phyloP scores from a whole-genome alignment of 2,329 filamentous ascomycete genomes.

The Pseudocercospora pini-densiflorae region DNA sequence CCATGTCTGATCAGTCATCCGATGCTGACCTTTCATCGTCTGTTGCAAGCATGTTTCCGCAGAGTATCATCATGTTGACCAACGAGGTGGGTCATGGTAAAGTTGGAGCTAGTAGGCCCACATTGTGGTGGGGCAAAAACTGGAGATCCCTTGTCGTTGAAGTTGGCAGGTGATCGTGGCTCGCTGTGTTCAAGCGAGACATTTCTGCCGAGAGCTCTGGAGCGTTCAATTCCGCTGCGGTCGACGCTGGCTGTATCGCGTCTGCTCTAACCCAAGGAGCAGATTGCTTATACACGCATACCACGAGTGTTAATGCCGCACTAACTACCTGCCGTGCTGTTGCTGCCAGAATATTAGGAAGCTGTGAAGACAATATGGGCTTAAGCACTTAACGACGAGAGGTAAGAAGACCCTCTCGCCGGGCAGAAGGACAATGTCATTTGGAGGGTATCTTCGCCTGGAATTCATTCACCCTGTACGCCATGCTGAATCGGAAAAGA shows the following conservation, averaged over 20 bases:
- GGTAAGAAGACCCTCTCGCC: background rate
- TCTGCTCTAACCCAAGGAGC: background rate
- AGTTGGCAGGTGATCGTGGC: background rate
- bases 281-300: background rate
- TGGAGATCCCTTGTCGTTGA: background rate
- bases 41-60: background rate
- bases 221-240: background rate
- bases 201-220: background rate
- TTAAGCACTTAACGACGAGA: too few relatives aligned
- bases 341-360: too few relatives aligned
- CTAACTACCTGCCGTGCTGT: too few relatives aligned
- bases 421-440: background rate
- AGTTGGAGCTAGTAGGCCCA: conserved; percentile 4
- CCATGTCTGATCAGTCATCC: background rate
- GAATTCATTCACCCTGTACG: background rate
- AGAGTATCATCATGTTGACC: background rate
- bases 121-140: background rate
- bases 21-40: background rate
- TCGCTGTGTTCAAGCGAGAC: background rate
- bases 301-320: background rate
- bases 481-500: background rate
- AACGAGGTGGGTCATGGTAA: background rate
- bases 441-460: conserved; percentile 3
- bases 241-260: too few relatives aligned
- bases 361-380: too few relatives aligned